Evolutionary conservation across 352 stramenopile genomes (phyloP), one percentile per base, ranked within the genome.

Genomic region (Phytopythium litorale): DNA sequence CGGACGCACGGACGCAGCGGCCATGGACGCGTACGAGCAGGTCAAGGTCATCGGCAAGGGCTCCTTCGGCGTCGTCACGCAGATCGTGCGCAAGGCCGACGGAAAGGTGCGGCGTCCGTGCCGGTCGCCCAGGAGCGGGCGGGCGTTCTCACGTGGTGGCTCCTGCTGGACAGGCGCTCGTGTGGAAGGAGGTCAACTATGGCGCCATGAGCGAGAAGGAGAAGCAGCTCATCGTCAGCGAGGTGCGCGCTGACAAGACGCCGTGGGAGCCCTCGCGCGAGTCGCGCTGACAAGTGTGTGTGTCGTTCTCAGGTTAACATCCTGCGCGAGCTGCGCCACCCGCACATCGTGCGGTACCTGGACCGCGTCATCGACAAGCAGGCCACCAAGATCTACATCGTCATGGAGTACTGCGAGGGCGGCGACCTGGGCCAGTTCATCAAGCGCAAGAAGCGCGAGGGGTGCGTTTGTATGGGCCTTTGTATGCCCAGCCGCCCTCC

Each of bases 341-440:
- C 92, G 50, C 92, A 97, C 67, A 97, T 98, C 37, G 92, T 98
- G 52, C 87, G 89, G 30, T 98, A 98, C 73, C 78, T 97, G 65
- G 92, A 98, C 73, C 86, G 92, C 51, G 89, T 98, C 58, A 96
- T 98, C 60, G 92, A 98, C 72, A 97, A 97, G 68, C 76, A 90
- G 56, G 84, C 77, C 15, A 97, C 88, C 52, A 95, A 95, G 73
- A 92, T 98, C 63, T 97, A 98, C 77, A 98, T 98, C 56, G 83
- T 98, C 61, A 98, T 98, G 92, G 92, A 98, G 68, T 97, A 90
- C 73, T 98, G 92, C 67, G 86, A 96, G 58, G 90, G 90, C 38
- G 90, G 90, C 51, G 90, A 97, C 59, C 67, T 97, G 35, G 89
- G 89, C 43, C 84, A 94, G 69, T 92, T 93, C 72, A 96, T 97